Percentiles rank a stretch among this genome's conserved stretches.
These are phyloP conservation scores for Vigna mungo DNA, from an alignment of 306 rosid species.

Conservation along the genomic window DNA sequence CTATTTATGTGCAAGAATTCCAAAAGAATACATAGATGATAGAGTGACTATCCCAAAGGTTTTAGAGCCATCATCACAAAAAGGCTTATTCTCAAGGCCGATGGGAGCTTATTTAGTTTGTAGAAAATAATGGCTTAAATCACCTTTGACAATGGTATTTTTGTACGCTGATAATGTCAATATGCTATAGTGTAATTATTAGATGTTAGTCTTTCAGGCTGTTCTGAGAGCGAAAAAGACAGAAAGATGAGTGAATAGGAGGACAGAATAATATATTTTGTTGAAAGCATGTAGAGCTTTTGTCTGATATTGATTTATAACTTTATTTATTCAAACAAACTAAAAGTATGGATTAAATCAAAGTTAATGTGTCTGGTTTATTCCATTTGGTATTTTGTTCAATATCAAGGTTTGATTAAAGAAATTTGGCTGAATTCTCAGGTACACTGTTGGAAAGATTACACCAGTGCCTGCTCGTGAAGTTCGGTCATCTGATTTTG, in stretches of 20 bases:
- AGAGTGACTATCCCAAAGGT: neutral
- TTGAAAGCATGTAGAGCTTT: neutral
- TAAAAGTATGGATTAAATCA: neutral
- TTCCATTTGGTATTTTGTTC: slow-evolving; percentile 31
- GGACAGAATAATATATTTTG: neutral
- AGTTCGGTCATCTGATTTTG: slow-evolving; percentile 95
- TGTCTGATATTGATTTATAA: neutral
- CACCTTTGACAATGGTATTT: neutral
- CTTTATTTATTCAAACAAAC: neutral
- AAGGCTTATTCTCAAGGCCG: neutral
- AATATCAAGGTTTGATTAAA: slow-evolving; percentile 25
- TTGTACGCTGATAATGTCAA: neutral
- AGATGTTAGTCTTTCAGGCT: neutral
- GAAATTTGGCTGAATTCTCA: slow-evolving; percentile 58
- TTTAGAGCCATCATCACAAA: neutral
- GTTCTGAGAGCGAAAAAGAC: neutral
- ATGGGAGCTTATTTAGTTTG: neutral
- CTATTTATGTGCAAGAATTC: neutral
- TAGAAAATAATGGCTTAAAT: neutral
- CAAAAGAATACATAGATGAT: neutral
- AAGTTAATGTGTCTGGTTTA: neutral
- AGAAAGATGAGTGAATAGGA: slow-evolving; percentile 12
- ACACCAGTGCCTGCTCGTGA: slow-evolving; percentile 97
- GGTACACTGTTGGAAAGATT: slow-evolving; percentile 97
- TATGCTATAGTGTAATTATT: slow-evolving; percentile 10